Evolutionary conservation across 1,284 basidiomycete species (phyloP).

Genomic region (Austroboletus niveus): DNA sequence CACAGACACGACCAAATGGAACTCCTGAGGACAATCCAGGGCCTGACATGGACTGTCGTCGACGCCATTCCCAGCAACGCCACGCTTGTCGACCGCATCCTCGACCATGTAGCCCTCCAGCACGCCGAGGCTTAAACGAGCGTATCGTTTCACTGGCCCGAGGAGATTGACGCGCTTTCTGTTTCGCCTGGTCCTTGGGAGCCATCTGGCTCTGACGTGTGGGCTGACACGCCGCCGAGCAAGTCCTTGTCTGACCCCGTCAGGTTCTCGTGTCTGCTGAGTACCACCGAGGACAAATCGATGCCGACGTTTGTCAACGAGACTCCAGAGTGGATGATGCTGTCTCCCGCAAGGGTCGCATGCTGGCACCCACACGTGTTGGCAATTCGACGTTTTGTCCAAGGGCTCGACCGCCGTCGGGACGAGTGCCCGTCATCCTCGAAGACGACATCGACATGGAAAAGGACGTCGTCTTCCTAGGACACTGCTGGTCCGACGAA

Average conservation of each 20-base stretch:
- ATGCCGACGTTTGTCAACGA: conserved; percentile 22
- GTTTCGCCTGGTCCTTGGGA: conserved; percentile 27
- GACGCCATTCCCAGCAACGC: too few relatives aligned
- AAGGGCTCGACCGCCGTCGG: conserved; percentile 17
- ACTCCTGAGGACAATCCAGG: conserved; percentile 16
- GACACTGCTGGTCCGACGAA: conserved; percentile 75
- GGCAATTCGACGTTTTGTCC: conserved; percentile 48
- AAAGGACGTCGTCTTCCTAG: conserved; percentile 69
- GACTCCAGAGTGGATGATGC: conserved; percentile 45
- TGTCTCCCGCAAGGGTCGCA: conserved; percentile 60
- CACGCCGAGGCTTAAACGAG: conserved; percentile 25
- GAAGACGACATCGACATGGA: conserved; percentile 59
- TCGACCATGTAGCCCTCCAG: conserved; percentile 6
- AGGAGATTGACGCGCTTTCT: conserved; percentile 36
- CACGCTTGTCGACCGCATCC: too few relatives aligned
- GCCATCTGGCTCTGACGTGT: conserved; percentile 36
- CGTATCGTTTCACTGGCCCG: conserved; percentile 45
- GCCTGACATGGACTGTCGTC: conserved; percentile 38
- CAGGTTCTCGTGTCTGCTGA: conserved; percentile 36
- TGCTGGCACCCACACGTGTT: conserved; percentile 75
- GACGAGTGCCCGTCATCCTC: conserved; percentile 38
- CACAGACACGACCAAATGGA: conserved; percentile 27
- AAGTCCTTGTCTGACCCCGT: neutral
- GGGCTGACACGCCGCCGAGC: conserved; percentile 16
- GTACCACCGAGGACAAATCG: conserved; percentile 47